Base-by-base conservation (phyloP, 805 yeast genomes). In the Starmerella sirachaensis region DNA sequence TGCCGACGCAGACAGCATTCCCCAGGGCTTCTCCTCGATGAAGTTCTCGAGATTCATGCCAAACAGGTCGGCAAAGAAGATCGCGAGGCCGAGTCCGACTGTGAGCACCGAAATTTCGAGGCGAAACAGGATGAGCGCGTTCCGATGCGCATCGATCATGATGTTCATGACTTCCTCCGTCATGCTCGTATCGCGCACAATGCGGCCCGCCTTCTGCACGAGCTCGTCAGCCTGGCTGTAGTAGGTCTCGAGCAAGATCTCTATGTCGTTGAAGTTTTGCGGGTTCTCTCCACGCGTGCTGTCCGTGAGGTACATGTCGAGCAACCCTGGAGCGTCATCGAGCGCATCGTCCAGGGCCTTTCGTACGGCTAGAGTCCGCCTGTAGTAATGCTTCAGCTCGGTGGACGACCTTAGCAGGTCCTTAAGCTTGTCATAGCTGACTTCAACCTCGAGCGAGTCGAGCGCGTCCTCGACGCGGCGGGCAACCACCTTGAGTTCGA, bases 11-110 rank as follows among this genome's bases (percentile, higher is more conserved):
- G 72, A 52, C 3, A 59, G 57, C 57, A 84, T 79, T 22, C 95
- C 94, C 45, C 69, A 68, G 37, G 72, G 68, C 2, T 74, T 63
- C 37, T 85, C 94, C 54, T 91, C 98, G 13, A 91, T 76, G 54
- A 81, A 86, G 59, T 88, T 91, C 53, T 81, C 86, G 56, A 91
- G 63, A 59, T 91, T 91, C 98, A 91, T 91, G 24, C 94, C 94
- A 52, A 82, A 86, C 49, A 85, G 76, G 6, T 93, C 93, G 2
- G 95, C 94, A 1, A 83, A 50, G 16, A 82, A 61, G 1, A 94
- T 78, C 1, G 93, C 94, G 17, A 82, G 78, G 0, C 94, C 80
- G 52, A 82, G 71, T 0, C 94, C 93, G 24, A 86, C 58, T 0
- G 95, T 83, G 45, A 81, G 82, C 18, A 86, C 78, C 0, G 93